A percentile compares a stretch with the other conserved stretches of the same genome.
Conservation (phyloP, 805 yeast species). For the Yamadazyma phyllophila region DNA sequence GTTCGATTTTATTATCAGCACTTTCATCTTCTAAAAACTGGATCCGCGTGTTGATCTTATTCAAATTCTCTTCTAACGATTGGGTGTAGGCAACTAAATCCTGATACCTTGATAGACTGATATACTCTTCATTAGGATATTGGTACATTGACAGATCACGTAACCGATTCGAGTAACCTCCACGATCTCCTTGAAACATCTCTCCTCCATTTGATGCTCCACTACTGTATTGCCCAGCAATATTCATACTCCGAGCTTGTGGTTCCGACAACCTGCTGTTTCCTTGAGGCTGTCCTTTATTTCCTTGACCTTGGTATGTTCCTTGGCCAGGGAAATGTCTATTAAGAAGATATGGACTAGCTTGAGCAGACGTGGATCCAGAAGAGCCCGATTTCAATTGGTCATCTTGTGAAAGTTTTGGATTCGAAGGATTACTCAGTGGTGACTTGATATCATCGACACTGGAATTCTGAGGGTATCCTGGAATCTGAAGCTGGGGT, state of each 20-base stretch:
- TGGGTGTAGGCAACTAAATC: constrained; percentile 35
- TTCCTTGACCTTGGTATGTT: not conserved
- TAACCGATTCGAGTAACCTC: constrained; percentile 7
- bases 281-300: not conserved
- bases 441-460: no score
- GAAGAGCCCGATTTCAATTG: not conserved
- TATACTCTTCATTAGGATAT: constrained; percentile 18
- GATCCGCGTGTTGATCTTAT: constrained; percentile 25
- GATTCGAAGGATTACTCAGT: no score
- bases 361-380: not conserved
- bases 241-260: not conserved
- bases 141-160: constrained; percentile 7
- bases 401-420: not conserved
- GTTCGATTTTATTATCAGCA: constrained; percentile 15
- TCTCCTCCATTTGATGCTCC: not conserved
- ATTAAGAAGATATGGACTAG: not conserved
- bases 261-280: not conserved
- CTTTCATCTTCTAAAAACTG: constrained; percentile 26
- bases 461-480: no score
- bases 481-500: no score
- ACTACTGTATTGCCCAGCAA: constrained; percentile 4
- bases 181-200: constrained; percentile 4
- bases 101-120: constrained; percentile 29
- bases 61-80: constrained; percentile 27
- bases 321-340: not conserved